These are phyloP conservation scores for Lonicera japonica DNA, from an alignment of 129 eudicot genomes.

Conservation along the genomic window DNA sequence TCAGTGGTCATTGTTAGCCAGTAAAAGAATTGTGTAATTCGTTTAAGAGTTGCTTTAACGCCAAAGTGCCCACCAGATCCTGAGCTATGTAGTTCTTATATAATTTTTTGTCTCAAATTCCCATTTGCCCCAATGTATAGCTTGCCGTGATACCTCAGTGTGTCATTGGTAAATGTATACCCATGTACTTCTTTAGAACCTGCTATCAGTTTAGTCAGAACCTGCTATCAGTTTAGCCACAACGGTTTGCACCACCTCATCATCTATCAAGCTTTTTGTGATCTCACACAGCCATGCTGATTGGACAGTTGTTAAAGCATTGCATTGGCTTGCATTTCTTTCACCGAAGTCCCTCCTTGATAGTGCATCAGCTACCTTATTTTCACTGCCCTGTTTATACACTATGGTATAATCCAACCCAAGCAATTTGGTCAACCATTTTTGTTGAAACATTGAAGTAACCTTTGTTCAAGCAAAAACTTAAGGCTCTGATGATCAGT, in stretches of 20 bases:
- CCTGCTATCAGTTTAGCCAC: neutral
- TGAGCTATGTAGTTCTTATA: neutral
- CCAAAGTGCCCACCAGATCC: conserved; percentile 4
- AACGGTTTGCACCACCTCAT: neutral
- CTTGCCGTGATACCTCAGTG: neutral
- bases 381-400: conserved; percentile 5
- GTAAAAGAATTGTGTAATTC: neutral
- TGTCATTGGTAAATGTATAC: too few species aligned
- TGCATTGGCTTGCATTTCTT: neutral
- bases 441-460: neutral
- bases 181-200: too few species aligned
- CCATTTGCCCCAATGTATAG: neutral
- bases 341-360: neutral
- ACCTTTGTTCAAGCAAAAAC: neutral
- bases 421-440: neutral
- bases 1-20: neutral
- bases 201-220: too few species aligned
- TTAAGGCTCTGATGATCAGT: conserved; percentile 4
- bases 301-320: neutral
- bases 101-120: neutral
- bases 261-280: neutral
- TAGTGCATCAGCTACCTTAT: conserved; percentile 2
- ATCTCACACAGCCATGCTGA: neutral
- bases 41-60: neutral
- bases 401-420: neutral